A percentile compares a stretch with the other conserved stretches of the same genome.
Conservation (phyloP, 768 basidiomycete genomes). For the Clitopilus passeckerianus region DNA sequence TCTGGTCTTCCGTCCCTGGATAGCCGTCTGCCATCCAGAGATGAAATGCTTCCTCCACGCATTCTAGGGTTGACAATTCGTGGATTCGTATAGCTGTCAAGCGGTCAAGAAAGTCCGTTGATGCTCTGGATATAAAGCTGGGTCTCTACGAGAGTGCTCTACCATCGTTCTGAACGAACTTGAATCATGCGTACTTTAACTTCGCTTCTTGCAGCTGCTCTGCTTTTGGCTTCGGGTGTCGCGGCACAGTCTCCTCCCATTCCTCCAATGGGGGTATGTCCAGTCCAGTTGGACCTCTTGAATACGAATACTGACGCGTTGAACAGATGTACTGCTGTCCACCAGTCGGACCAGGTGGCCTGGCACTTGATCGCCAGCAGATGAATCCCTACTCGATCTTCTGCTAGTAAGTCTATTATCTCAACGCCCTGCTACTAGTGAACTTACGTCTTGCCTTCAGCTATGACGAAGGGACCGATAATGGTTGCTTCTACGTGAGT, state of each 20-base stretch:
- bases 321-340: conserved; percentile 12
- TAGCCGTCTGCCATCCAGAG: too few relatives aligned
- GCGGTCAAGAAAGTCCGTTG: too few relatives aligned
- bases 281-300: too few relatives aligned
- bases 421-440: not conserved
- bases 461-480: conserved; percentile 6
- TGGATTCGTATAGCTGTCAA: too few relatives aligned
- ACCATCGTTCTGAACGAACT: not conserved
- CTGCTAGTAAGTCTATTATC: conserved; percentile 11
- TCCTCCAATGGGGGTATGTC: conserved; percentile 4
- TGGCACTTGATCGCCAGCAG: conserved; percentile 12
- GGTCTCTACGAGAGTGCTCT: too few relatives aligned
- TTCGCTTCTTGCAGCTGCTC: not conserved
- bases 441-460: not conserved
- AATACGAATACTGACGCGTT: not conserved
- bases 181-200: not conserved
- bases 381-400: conserved; percentile 10
- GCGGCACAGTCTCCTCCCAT: not conserved
- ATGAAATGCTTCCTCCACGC: too few relatives aligned
- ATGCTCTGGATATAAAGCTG: too few relatives aligned
- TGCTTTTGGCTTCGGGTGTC: not conserved
- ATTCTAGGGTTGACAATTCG: too few relatives aligned
- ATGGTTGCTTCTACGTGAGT: conserved; percentile 12
- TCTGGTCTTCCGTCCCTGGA: too few relatives aligned
- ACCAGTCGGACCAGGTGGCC: conserved; percentile 10